Evolutionary conservation across 1,284 basidiomycete species (phyloP), one percentile per base, ranked within the genome.

Genomic region (Mrakiaceae sp.): DNA sequence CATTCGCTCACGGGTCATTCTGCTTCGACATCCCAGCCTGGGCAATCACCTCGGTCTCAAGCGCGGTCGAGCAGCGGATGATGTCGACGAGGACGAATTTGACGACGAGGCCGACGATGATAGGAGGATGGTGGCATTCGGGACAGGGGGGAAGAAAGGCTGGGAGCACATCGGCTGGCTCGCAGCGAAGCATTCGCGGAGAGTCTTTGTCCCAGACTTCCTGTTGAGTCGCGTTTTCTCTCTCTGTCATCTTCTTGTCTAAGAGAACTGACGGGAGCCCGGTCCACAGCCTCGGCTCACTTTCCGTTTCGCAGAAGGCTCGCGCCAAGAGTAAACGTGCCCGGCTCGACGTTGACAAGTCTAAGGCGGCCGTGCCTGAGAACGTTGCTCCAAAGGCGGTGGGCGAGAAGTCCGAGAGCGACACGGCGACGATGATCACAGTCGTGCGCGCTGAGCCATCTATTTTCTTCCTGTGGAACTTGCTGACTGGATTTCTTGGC

Each of bases 91-190:
- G 14, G 49, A 58, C 43, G 64, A 66, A n/a, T 12, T 16, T 39
- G 76, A 71, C 6, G 64, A 62, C 48, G 58, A 48, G 8, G 47
- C 40, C 40, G 76, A 72, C 7, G 76, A 57, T 5, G 53, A 55
- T 9, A 27, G 27, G 2, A 27, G 27, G 27, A 27, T 27, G 27
- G 27, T 27, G 27, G 27, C 27, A 27, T 27, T 27, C 27, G 27
- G 27, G 27, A 71, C 7, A 68, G 72, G 0, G 75, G 78, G 4
- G 77, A 88, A 10, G 81, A 87, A 43, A 3, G n/a, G 46, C 64
- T 90, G 88, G 88, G 82, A 84, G 64, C 81, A 81, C 60, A 83
- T 91, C 51, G 88, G 87, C 9, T 81, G 84, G 53, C 84, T 84
- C 67, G 86, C 86, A 0, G 76, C 88, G 40, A 84, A 83, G 49